phyloP scores from a whole-genome alignment of 2,329 filamentous ascomycete species.

The Myrmaecium sp. region DNA sequence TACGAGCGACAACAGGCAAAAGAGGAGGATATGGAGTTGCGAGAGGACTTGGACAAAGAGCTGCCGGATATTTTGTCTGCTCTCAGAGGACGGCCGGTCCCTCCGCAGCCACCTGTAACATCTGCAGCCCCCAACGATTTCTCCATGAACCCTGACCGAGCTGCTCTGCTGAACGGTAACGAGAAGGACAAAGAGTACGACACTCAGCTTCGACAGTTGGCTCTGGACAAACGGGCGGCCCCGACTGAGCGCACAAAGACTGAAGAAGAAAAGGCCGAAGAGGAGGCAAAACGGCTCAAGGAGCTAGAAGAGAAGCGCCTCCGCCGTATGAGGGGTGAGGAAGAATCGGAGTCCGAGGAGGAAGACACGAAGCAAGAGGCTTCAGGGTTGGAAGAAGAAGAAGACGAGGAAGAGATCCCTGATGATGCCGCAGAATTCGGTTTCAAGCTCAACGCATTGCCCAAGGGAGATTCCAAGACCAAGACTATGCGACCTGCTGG shows the following conservation, averaged over 20 bases:
- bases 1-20: slow-evolving; percentile 85
- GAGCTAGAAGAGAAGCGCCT: slow-evolving; percentile 70
- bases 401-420: slow-evolving; percentile 14
- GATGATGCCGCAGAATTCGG: slow-evolving; percentile 47
- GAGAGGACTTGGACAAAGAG: slow-evolving; percentile 70
- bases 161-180: slow-evolving; percentile 44
- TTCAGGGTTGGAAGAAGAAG: slow-evolving; percentile 17
- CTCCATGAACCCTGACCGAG: slow-evolving; percentile 42
- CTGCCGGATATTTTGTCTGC: slow-evolving; percentile 60
- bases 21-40: slow-evolving; percentile 80
- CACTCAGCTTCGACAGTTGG: slow-evolving; percentile 60
- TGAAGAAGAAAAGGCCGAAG: slow-evolving; percentile 65
- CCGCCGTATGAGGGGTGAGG: slow-evolving; percentile 73
- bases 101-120: slow-evolving; percentile 23
- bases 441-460: slow-evolving; percentile 42
- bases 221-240: slow-evolving; percentile 67
- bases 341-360: slow-evolving; percentile 52
- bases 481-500: slow-evolving; percentile 12
- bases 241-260: slow-evolving; percentile 84
- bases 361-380: slow-evolving; percentile 25
- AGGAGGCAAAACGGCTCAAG: slow-evolving; percentile 60
- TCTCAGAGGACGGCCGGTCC: slow-evolving; percentile 40
- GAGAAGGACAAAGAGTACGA: slow-evolving; percentile 76
- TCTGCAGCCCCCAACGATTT: slow-evolving; percentile 23
- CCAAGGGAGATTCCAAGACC: slow-evolving; percentile 8